A percentile compares a stretch with the other conserved stretches of the same genome.
These are phyloP conservation scores for Pelargonium citronellum DNA, from an alignment of 441 rosid species.

Conservation along the genomic window DNA sequence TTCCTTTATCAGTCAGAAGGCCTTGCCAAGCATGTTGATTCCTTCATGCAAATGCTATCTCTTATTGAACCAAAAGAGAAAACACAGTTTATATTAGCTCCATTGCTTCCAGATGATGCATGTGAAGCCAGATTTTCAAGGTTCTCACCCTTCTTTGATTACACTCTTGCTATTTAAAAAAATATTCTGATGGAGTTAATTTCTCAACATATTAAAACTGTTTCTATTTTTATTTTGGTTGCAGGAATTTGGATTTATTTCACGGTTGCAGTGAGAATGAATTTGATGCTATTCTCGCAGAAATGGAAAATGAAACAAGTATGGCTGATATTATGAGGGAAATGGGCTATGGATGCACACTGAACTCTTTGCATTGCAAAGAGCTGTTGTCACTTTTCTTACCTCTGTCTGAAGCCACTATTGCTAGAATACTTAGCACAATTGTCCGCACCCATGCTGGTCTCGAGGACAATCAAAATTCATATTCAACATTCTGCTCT, in stretches of 20 bases:
- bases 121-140: conserved; percentile 45
- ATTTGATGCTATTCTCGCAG: conserved; percentile 73
- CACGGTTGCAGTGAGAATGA: conserved; percentile 51
- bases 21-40: conserved; percentile 62
- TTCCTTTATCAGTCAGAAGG: conserved; percentile 74
- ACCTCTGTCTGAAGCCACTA: conserved; percentile 62
- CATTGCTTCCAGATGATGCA: conserved; percentile 57
- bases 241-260: conserved; percentile 47
- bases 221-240: conserved; percentile 1
- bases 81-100: conserved; percentile 51
- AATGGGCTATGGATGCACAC: conserved; percentile 84
- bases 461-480: conserved; percentile 58
- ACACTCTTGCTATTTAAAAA: background rate
- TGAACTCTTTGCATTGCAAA: conserved; percentile 61
- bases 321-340: conserved; percentile 79
- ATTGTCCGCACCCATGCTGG: conserved; percentile 50
- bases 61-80: conserved; percentile 52
- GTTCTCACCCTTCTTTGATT: conserved; percentile 4
- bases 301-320: conserved; percentile 75
- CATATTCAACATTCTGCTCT: conserved; percentile 61
- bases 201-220: conserved; percentile 8
- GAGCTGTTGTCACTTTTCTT: conserved; percentile 66
- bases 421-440: conserved; percentile 67
- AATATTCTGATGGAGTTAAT: conserved; percentile 4
- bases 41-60: conserved; percentile 63